Conservation (phyloP, 2,329 filamentous ascomycete genomes). For the Cercospora nicotianae region DNA sequence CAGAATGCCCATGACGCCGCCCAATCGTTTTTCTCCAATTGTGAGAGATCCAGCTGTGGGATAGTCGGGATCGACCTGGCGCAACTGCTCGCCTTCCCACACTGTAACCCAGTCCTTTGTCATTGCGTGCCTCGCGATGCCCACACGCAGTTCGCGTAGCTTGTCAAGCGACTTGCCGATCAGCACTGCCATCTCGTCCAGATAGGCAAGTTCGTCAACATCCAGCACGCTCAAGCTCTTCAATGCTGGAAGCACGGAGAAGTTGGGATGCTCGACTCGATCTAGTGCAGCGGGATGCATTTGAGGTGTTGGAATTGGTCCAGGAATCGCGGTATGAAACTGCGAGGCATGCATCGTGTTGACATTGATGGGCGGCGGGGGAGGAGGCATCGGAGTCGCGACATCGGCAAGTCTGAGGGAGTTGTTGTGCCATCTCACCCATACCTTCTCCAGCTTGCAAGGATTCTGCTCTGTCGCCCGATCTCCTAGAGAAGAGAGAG, state of each 20-base stretch:
- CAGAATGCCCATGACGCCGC: slow-evolving; percentile 67
- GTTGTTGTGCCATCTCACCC: slow-evolving; percentile 84
- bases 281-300: slow-evolving; percentile 41
- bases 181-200: slow-evolving; percentile 78
- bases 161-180: slow-evolving; percentile 68
- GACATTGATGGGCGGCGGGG: slow-evolving; percentile 38
- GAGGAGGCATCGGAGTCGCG: slow-evolving; percentile 41
- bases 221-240: slow-evolving; percentile 75
- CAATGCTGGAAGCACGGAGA: slow-evolving; percentile 73
- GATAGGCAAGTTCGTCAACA: slow-evolving; percentile 77
- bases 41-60: slow-evolving; percentile 46
- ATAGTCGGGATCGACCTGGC: slow-evolving; percentile 65
- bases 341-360: slow-evolving; percentile 22
- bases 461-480: slow-evolving; percentile 56
- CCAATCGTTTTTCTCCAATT: slow-evolving; percentile 64
- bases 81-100: slow-evolving; percentile 63
- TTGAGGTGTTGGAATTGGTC: slow-evolving; percentile 20
- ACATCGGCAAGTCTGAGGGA: slow-evolving; percentile 47
- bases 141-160: slow-evolving; percentile 70
- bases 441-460: slow-evolving; percentile 70
- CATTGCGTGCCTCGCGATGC: slow-evolving; percentile 61
- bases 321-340: slow-evolving; percentile 20
- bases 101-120: slow-evolving; percentile 58
- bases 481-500: slow-evolving; percentile 69
- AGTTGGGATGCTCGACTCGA: slow-evolving; percentile 73